Conservation (phyloP, 2,329 filamentous ascomycete species). For the Epichloe bromicola region DNA sequence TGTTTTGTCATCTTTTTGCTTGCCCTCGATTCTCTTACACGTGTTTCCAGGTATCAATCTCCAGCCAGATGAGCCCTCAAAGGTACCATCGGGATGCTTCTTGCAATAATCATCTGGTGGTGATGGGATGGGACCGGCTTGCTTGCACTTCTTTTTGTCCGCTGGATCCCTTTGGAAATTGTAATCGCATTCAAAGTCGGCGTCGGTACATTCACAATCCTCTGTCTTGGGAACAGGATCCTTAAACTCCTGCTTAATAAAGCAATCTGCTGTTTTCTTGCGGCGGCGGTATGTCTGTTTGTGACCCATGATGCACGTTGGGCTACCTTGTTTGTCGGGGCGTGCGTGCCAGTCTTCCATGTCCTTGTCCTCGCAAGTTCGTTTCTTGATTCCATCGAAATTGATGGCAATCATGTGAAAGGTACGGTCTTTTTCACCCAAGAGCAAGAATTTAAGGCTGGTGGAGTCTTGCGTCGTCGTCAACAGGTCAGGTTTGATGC, state of each 20-base stretch:
- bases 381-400: conserved; percentile 69
- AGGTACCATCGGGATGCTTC: conserved; percentile 51
- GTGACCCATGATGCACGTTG: conserved; percentile 91
- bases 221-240: conserved; percentile 58
- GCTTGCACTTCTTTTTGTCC: conserved; percentile 53
- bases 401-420: conserved; percentile 65
- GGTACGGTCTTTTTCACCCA: conserved; percentile 45
- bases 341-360: conserved; percentile 85
- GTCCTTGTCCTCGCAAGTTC: conserved; percentile 63
- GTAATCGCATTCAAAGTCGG: conserved; percentile 93
- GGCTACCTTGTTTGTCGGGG: conserved; percentile 63
- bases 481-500: conserved; percentile 58
- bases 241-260: conserved; percentile 74
- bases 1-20: conserved; percentile 57
- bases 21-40: conserved; percentile 47
- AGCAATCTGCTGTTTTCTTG: conserved; percentile 80
- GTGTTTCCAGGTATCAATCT: conserved; percentile 77
- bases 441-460: conserved; percentile 76
- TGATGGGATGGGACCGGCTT: conserved; percentile 45
- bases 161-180: conserved; percentile 60
- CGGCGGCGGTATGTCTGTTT: conserved; percentile 76
- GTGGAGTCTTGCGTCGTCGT: conserved; percentile 90
- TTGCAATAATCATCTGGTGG: conserved; percentile 70
- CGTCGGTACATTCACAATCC: conserved; percentile 66
- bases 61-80: conserved; percentile 80